Evolutionary conservation across 331 rosid species (phyloP).

Genomic region (Prunus yedoensis): DNA sequence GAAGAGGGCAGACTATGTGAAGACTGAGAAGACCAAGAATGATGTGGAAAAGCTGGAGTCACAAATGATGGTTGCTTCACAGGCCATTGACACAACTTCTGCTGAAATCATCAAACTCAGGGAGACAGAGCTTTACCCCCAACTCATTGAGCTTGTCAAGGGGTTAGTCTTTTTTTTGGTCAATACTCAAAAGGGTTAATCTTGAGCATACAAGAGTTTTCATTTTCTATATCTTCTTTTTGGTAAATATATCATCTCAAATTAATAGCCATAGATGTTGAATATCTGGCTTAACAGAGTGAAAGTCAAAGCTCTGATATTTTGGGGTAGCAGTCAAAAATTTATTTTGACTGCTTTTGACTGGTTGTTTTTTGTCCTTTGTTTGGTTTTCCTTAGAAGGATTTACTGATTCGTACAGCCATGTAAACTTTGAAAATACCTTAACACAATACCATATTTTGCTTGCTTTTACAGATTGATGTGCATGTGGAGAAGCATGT

Average conservation of each 20-base stretch:
- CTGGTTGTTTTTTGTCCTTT: slow-evolving; percentile 20
- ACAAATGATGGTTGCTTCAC: slow-evolving; percentile 87
- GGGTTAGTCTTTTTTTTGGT: slow-evolving; percentile 55
- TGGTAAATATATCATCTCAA: not conserved
- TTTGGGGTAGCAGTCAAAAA: slow-evolving; percentile 3
- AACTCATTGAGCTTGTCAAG: slow-evolving; percentile 80
- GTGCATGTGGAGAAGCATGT: slow-evolving; percentile 99
- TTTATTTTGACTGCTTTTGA: slow-evolving; percentile 47
- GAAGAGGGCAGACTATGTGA: slow-evolving; percentile 82
- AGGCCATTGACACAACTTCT: slow-evolving; percentile 87
- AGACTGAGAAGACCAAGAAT: slow-evolving; percentile 85
- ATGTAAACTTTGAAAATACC: slow-evolving; percentile 14
- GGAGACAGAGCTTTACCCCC: slow-evolving; percentile 84
- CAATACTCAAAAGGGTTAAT: slow-evolving; percentile 70
- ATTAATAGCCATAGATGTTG: not conserved
- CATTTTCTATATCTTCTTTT: not conserved
- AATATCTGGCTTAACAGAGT: not conserved
- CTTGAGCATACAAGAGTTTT: not conserved
- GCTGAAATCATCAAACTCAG: slow-evolving; percentile 78
- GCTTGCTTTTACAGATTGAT: slow-evolving; percentile 56
- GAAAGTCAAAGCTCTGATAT: slow-evolving; percentile 27
- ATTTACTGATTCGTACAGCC: slow-evolving; percentile 14
- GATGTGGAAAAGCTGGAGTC: slow-evolving; percentile 93
- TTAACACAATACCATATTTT: not conserved
- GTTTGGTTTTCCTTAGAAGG: slow-evolving; percentile 24